phyloP scores from a whole-genome alignment of 179 eudicot species.

The Heliamphora pulchella region DNA sequence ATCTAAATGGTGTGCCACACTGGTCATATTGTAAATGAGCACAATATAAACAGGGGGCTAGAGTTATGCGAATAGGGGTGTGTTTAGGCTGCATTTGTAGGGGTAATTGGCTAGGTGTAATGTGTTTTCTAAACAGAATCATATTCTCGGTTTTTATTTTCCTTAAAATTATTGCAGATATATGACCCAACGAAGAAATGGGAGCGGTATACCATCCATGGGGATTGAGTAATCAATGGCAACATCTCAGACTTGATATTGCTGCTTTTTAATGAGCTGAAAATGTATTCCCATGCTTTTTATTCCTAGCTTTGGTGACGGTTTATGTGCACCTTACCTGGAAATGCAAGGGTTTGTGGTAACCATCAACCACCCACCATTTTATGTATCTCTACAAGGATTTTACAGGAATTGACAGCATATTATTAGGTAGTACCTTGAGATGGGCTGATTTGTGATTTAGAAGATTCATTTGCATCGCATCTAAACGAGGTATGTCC shows the following conservation, averaged over 20 bases:
- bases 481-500: too few relatives aligned
- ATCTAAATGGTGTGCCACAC: background rate
- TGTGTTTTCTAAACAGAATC: background rate
- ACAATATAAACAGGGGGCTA: background rate
- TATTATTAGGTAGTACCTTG: background rate
- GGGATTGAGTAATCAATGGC: conserved; percentile 37
- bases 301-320: background rate
- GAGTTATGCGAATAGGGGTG: too few relatives aligned
- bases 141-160: background rate
- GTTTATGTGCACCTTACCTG: background rate
- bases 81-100: background rate
- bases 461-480: too few relatives aligned
- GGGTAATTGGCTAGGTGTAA: background rate
- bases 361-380: background rate
- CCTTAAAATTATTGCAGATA: conserved; percentile 39
- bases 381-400: background rate
- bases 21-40: background rate
- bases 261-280: background rate
- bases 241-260: background rate
- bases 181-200: conserved; percentile 81
- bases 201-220: conserved; percentile 87
- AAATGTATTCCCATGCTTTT: background rate
- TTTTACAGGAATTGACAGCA: background rate
- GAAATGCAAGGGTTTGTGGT: background rate
- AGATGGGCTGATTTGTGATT: background rate